phyloP scores from a whole-genome alignment of 495 filamentous ascomycete species.

The Tricharina praecox region DNA sequence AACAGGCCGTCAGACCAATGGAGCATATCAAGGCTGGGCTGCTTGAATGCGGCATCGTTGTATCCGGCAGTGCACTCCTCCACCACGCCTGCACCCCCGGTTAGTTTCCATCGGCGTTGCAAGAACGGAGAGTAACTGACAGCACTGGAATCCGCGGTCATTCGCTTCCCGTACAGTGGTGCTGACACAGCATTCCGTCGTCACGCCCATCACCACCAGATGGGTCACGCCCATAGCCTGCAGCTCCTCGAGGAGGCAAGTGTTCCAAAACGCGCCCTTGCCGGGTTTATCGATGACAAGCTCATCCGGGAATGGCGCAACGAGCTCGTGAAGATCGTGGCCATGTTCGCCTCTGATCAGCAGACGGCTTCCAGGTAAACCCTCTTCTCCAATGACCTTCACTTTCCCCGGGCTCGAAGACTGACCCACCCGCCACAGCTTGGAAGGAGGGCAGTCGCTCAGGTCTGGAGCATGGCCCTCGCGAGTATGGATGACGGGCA shows the following conservation, averaged over 20 bases:
- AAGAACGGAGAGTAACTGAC: slow-evolving; percentile 24
- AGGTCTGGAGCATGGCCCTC: slow-evolving; percentile 38
- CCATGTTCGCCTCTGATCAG: slow-evolving; percentile 46
- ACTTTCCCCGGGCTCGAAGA: slow-evolving; percentile 31
- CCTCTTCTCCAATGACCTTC: slow-evolving; percentile 38
- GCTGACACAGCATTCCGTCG: slow-evolving; percentile 47
- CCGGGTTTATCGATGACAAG: slow-evolving; percentile 53
- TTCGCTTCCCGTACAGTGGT: slow-evolving; percentile 55
- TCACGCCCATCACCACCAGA: slow-evolving; percentile 36
- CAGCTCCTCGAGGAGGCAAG: slow-evolving; percentile 43
- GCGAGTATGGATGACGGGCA: slow-evolving; percentile 53
- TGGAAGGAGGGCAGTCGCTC: slow-evolving; percentile 36
- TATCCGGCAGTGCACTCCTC: slow-evolving; percentile 33
- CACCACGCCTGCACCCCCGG: slow-evolving; percentile 27
- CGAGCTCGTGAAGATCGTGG: slow-evolving; percentile 45
- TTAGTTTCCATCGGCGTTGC: neutral
- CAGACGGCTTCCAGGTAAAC: slow-evolving; percentile 39
- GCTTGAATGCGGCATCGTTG: slow-evolving; percentile 30
- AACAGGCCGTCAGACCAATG: slow-evolving; percentile 36
- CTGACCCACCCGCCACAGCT: slow-evolving; percentile 30
- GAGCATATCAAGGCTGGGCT: slow-evolving; percentile 31
- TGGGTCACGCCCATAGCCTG: slow-evolving; percentile 49
- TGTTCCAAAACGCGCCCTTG: slow-evolving; percentile 47
- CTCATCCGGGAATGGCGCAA: slow-evolving; percentile 41
- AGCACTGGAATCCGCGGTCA: slow-evolving; percentile 59